A percentile compares a stretch with the other conserved stretches of the same genome.
Evolutionary conservation across 2,329 filamentous ascomycete genomes (phyloP).

Genomic region (Spiromastix sp.): DNA sequence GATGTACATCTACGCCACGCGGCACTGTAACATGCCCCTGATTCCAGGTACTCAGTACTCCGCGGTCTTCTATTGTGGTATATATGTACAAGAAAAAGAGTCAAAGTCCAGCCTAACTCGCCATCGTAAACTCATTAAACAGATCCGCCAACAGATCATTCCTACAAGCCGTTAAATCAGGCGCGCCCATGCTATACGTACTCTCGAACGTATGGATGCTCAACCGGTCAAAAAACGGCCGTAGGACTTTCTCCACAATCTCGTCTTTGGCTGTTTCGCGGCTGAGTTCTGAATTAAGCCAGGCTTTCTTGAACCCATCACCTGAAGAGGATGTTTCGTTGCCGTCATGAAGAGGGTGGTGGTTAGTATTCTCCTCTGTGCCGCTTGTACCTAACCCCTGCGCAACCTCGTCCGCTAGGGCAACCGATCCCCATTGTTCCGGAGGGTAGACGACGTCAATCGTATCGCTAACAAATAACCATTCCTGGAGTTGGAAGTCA

Average conservation of each 20-base stretch:
- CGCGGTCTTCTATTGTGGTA: too few relatives aligned
- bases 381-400: slow-evolving; percentile 56
- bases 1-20: too few relatives aligned
- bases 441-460: slow-evolving; percentile 90
- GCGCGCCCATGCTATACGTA: slow-evolving; percentile 69
- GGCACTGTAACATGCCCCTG: too few relatives aligned
- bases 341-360: not conserved
- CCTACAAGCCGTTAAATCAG: slow-evolving; percentile 57
- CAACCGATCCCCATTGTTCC: slow-evolving; percentile 55
- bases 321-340: not conserved
- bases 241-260: slow-evolving; percentile 64
- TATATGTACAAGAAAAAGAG: slow-evolving; percentile 1
- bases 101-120: slow-evolving; percentile 15
- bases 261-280: slow-evolving; percentile 46
- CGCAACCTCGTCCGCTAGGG: slow-evolving; percentile 74
- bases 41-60: too few relatives aligned
- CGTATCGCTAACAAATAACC: slow-evolving; percentile 94
- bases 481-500: slow-evolving; percentile 96
- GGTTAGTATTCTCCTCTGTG: not conserved
- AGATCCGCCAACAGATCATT: slow-evolving; percentile 59
- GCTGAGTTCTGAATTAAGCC: slow-evolving; percentile 37
- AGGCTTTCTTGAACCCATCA: slow-evolving; percentile 28
- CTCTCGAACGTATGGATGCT: slow-evolving; percentile 92
- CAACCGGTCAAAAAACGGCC: slow-evolving; percentile 82
- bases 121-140: slow-evolving; percentile 63